Evolutionary conservation across 305 asterid genomes (phyloP).

Genomic region (Fraxinus angustifolia): DNA sequence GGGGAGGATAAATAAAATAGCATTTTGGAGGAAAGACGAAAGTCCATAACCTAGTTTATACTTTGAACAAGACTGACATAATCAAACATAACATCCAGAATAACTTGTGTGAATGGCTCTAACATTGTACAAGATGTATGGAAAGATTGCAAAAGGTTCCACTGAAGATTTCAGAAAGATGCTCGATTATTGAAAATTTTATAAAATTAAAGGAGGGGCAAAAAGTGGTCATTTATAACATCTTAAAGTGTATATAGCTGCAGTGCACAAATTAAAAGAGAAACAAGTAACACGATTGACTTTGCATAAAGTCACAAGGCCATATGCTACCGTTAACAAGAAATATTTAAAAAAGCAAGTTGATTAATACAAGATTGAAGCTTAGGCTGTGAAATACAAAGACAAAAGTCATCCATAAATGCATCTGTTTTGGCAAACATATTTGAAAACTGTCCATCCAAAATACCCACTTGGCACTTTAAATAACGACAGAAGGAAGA

Average conservation of each 20-base stretch:
- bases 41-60: not conserved
- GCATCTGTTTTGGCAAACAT: not conserved
- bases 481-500: not conserved
- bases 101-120: not conserved
- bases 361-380: not conserved
- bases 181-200: not conserved
- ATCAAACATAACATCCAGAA: not conserved
- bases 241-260: not conserved
- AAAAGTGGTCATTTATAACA: not conserved
- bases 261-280: not conserved
- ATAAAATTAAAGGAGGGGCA: not conserved
- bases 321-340: slow-evolving; percentile 6
- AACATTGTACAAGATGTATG: not conserved
- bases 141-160: not conserved
- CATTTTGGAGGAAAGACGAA: not conserved
- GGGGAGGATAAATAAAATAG: not conserved
- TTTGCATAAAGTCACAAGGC: not conserved
- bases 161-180: not conserved
- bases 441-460: not conserved
- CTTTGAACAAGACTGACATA: not conserved
- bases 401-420: not conserved
- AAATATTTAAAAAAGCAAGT: not conserved
- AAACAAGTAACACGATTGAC: not conserved
- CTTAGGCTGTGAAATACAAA: not conserved
- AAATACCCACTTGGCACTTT: not conserved